Evolutionary conservation across 495 filamentous ascomycete species (phyloP).

Genomic region (Penicillium pancosmium): DNA sequence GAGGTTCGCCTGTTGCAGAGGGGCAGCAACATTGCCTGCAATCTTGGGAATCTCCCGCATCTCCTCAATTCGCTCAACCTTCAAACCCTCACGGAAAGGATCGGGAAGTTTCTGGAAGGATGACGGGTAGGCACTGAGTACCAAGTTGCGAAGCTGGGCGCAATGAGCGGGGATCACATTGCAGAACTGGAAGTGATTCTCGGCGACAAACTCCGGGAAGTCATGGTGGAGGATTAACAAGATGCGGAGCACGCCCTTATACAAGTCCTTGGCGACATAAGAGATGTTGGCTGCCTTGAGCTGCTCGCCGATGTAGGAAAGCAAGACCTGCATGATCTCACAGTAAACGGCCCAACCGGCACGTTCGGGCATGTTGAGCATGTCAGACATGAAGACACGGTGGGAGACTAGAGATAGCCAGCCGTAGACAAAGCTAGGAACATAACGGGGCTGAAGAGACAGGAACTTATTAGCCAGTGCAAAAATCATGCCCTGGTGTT

Average conservation of each 20-base stretch:
- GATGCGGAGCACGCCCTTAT: slow-evolving; percentile 80
- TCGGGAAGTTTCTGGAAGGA: slow-evolving; percentile 77
- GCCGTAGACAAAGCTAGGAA: slow-evolving; percentile 78
- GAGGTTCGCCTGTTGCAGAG: slow-evolving; percentile 64
- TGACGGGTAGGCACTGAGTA: slow-evolving; percentile 81
- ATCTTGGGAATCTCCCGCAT: slow-evolving; percentile 67
- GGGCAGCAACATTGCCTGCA: slow-evolving; percentile 59
- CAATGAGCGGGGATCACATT: slow-evolving; percentile 83
- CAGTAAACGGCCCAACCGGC: slow-evolving; percentile 76
- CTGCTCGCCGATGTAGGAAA: slow-evolving; percentile 76
- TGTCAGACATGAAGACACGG: slow-evolving; percentile 79
- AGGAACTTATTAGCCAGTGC: slow-evolving; percentile 73
- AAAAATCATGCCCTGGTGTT: slow-evolving; percentile 70
- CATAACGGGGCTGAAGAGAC: slow-evolving; percentile 72
- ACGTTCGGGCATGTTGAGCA: slow-evolving; percentile 70
- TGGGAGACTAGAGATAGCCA: slow-evolving; percentile 86
- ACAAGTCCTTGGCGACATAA: slow-evolving; percentile 75
- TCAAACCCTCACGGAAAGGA: slow-evolving; percentile 76
- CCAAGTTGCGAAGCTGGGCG: slow-evolving; percentile 84
- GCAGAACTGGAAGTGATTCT: slow-evolving; percentile 83
- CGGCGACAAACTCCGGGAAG: slow-evolving; percentile 88
- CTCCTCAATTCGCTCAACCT: slow-evolving; percentile 79
- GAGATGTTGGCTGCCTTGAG: slow-evolving; percentile 74
- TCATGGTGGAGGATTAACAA: slow-evolving; percentile 89
- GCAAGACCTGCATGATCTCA: slow-evolving; percentile 72